Evolutionary conservation across 768 basidiomycete genomes (phyloP).

Genomic region (Termitomyces sp.): DNA sequence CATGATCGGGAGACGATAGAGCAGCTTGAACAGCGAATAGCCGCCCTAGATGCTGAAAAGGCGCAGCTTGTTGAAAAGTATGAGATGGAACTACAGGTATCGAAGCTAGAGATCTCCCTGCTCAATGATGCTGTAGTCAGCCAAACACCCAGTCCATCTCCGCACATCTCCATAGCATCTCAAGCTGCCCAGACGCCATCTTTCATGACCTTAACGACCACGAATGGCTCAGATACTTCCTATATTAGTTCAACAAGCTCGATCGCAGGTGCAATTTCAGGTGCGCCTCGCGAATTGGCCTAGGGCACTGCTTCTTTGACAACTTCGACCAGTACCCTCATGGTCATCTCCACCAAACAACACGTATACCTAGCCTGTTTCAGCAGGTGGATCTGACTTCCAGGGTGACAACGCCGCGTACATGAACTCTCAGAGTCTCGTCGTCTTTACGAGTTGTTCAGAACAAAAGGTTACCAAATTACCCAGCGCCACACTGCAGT

Average conservation of each 20-base stretch:
- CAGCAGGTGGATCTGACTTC: background rate
- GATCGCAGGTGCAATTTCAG: background rate
- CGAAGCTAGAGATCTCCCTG: conserved; percentile 6
- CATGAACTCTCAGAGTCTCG: background rate
- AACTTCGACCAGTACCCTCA: background rate
- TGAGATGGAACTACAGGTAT: conserved; percentile 8
- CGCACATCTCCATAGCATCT: background rate
- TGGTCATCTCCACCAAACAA: background rate
- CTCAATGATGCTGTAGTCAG: conserved; percentile 3
- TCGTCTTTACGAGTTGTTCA: background rate
- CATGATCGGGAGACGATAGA: conserved; percentile 14
- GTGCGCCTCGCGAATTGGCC: background rate
- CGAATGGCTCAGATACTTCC: background rate
- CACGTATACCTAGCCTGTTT: background rate
- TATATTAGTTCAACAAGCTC: background rate
- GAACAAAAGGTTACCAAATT: background rate
- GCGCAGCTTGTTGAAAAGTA: conserved; percentile 7
- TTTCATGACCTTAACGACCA: background rate
- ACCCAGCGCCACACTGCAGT: background rate
- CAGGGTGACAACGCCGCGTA: too few relatives aligned
- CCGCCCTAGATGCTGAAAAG: conserved; percentile 9
- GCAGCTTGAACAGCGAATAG: conserved; percentile 8
- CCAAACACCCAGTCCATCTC: background rate
- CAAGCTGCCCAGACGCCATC: background rate
- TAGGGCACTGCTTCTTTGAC: background rate